Evolutionary conservation across 192 early-diverging fungal species (phyloP).

Genomic region (Endogone sp.): DNA sequence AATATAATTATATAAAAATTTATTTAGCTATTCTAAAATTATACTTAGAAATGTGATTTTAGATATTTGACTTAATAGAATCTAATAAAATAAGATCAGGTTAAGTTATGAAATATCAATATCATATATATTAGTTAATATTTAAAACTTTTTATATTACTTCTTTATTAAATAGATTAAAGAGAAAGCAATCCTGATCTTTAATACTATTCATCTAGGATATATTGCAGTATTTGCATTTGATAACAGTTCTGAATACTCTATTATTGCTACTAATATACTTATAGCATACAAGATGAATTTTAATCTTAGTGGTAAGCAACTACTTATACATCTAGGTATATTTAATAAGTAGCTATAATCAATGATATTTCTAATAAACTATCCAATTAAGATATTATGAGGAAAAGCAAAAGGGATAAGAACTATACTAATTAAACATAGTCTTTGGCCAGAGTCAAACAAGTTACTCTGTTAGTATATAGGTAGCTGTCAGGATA

Average conservation of each 20-base stretch:
- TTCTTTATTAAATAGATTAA: no score
- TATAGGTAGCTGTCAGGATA: neutral
- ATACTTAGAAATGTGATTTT: no score
- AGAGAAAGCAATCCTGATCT: neutral
- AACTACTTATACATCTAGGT: neutral
- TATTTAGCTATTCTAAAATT: no score
- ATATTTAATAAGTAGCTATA: neutral
- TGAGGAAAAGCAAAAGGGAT: neutral
- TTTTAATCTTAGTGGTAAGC: neutral
- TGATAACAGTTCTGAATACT: constrained; percentile 10
- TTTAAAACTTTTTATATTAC: no score
- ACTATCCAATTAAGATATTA: neutral
- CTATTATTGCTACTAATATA: neutral
- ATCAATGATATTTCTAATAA: neutral
- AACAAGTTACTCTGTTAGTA: neutral
- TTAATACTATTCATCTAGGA: neutral
- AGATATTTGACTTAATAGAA: no score
- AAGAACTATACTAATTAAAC: neutral
- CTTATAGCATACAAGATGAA: constrained; percentile 12
- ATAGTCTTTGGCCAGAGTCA: neutral
- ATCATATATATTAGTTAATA: no score
- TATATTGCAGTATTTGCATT: constrained; percentile 8
- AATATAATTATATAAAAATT: no score
- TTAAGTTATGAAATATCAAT: no score
- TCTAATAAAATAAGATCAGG: no score